These are phyloP conservation scores for Begonia fuchsioides DNA, from an alignment of 306 rosid genomes.

Conservation along the genomic window DNA sequence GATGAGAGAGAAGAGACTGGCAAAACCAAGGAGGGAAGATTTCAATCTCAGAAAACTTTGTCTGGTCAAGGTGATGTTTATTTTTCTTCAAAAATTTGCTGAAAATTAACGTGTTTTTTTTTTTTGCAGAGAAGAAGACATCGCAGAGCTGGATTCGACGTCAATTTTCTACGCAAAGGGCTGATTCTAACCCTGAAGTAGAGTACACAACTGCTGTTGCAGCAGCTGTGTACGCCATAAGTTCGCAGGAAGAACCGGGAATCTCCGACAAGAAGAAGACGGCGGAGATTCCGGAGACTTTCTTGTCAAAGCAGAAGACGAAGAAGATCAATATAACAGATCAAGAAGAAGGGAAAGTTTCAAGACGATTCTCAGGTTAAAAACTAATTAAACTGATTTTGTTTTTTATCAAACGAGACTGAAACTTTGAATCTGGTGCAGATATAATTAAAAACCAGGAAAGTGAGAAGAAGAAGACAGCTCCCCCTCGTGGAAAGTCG, in stretches of 20 bases:
- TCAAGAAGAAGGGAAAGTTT: slow-evolving; percentile 18
- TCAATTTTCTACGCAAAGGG: slow-evolving; percentile 25
- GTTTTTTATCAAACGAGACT: not conserved
- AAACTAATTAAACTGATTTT: not conserved
- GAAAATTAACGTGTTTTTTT: not conserved
- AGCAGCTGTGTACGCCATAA: slow-evolving; percentile 52
- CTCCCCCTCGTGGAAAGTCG: slow-evolving; percentile 10
- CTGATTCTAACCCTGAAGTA: slow-evolving; percentile 19
- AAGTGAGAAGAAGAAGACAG: slow-evolving; percentile 14
- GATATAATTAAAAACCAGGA: not conserved
- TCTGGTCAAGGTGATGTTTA: slow-evolving; percentile 62
- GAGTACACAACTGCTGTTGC: slow-evolving; percentile 58
- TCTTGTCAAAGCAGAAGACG: slow-evolving; percentile 19
- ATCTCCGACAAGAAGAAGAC: slow-evolving; percentile 2
- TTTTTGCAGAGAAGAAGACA: slow-evolving; percentile 35
- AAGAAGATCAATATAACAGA: slow-evolving; percentile 22
- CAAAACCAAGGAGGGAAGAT: slow-evolving; percentile 19
- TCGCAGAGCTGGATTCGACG: slow-evolving; percentile 45
- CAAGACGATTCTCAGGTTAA: slow-evolving; percentile 48
- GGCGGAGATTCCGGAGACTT: slow-evolving; percentile 14
- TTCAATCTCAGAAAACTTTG: slow-evolving; percentile 22
- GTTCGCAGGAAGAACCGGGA: slow-evolving; percentile 20
- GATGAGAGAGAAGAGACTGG: slow-evolving; percentile 14
- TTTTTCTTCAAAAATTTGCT: too few species aligned
- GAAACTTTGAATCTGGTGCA: not conserved